phyloP scores from a whole-genome alignment of 345 rosid species.

The Brassica cretica region DNA sequence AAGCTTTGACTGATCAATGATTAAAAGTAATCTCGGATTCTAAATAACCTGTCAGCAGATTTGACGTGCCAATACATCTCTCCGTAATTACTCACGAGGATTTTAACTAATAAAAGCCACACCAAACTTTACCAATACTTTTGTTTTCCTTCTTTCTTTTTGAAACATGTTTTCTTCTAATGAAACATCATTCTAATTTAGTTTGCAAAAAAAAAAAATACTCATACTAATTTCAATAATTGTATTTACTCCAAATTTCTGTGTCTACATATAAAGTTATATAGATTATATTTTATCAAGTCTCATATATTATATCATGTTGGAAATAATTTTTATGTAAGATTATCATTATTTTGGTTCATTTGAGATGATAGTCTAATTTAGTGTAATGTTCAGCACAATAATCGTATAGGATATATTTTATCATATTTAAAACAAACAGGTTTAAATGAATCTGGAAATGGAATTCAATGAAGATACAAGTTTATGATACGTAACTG shows the following conservation, averaged over 20 bases:
- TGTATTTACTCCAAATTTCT: slow-evolving; percentile 1
- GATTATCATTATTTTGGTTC: neutral
- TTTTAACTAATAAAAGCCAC: slow-evolving; percentile 33
- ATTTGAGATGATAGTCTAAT: neutral
- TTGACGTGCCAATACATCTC: slow-evolving; percentile 33
- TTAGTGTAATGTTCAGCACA: neutral
- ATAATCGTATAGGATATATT: neutral
- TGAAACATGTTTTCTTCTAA: neutral
- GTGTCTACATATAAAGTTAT: neutral
- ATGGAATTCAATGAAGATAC: neutral
- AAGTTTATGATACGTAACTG: neutral
- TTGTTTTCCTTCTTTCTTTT: neutral
- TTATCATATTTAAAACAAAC: neutral
- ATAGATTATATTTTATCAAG: neutral
- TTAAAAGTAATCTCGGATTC: slow-evolving; percentile 32
- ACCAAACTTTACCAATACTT: slow-evolving; percentile 28
- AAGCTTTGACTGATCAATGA: slow-evolving; percentile 27
- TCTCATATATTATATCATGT: neutral
- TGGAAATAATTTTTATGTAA: neutral
- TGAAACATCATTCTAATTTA: neutral
- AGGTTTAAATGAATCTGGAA: neutral
- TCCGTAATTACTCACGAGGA: slow-evolving; percentile 33
- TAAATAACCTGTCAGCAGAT: slow-evolving; percentile 22
- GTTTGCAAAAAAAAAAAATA: too few species aligned
- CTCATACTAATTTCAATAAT: neutral